These are phyloP conservation scores for Leucosporidium scottii DNA, from an alignment of 768 basidiomycete genomes.

Conservation along the genomic window DNA sequence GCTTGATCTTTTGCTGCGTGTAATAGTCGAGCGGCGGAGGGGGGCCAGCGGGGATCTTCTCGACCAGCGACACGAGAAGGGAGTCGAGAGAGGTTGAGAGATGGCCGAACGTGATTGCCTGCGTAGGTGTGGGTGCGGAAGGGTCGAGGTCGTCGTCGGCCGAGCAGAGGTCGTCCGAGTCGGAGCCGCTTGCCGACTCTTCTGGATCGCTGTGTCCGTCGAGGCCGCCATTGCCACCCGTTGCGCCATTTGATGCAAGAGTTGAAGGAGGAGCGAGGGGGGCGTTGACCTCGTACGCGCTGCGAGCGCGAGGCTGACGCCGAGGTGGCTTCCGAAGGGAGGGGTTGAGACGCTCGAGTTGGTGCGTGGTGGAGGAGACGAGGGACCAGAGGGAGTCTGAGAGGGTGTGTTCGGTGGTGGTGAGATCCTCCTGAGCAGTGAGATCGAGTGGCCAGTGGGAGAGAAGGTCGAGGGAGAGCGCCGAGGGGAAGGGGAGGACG, in stretches of 20 bases:
- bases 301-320: neutral
- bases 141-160: neutral
- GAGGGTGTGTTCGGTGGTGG: neutral
- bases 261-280: neutral
- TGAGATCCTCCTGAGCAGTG: neutral
- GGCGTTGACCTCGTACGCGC: neutral
- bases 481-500: neutral
- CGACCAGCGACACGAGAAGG: neutral
- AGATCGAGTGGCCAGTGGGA: neutral
- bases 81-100: neutral
- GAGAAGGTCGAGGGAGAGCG: neutral
- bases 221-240: too few species aligned
- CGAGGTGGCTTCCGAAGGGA: neutral
- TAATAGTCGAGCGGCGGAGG: neutral
- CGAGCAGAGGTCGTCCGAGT: neutral
- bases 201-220: too few species aligned
- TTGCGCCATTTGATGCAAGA: neutral
- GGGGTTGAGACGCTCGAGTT: neutral
- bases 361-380: neutral
- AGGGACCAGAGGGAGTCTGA: neutral
- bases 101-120: neutral
- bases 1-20: neutral
- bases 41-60: neutral
- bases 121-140: neutral
- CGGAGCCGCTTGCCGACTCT: neutral